These are phyloP conservation scores for Solanum megistacrolobum DNA, from an alignment of 257 asterid genomes.

Conservation along the genomic window DNA sequence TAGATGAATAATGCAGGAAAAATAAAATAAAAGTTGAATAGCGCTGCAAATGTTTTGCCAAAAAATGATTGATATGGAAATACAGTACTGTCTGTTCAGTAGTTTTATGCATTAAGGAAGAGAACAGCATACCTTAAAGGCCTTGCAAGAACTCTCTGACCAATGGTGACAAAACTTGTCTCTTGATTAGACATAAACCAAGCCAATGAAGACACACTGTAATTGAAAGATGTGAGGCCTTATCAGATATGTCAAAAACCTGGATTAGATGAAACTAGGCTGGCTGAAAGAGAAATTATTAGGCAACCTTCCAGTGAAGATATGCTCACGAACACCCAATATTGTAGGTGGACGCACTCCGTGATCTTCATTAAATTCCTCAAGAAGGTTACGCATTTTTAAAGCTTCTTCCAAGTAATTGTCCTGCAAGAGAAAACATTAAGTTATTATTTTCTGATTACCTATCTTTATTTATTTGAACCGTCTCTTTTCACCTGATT, in stretches of 20 bases:
- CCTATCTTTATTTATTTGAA: conserved; percentile 1
- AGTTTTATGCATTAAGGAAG: not conserved
- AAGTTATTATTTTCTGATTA: conserved; percentile 3
- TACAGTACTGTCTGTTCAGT: not conserved
- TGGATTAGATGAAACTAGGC: not conserved
- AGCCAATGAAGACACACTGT: conserved; percentile 98
- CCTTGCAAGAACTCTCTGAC: conserved; percentile 97
- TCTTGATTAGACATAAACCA: conserved; percentile 99
- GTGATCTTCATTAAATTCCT: conserved; percentile 93
- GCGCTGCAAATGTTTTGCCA: not conserved
- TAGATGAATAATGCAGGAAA: not conserved
- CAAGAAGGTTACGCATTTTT: conserved; percentile 94
- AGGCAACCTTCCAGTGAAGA: conserved; percentile 88
- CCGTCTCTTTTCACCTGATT: conserved; percentile 60
- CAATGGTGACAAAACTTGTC: conserved; percentile 97
- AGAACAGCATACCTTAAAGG: conserved; percentile 71
- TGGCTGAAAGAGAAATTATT: not conserved
- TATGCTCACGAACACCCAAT: conserved; percentile 92
- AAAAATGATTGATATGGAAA: not conserved
- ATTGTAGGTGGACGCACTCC: conserved; percentile 95
- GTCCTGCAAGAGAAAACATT: conserved; percentile 41
- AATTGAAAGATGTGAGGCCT: conserved; percentile 15
- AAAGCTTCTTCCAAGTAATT: conserved; percentile 97
- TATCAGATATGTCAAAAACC: conserved; percentile 8
- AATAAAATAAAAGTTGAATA: not conserved